Evolutionary conservation across 2,329 filamentous ascomycete species (phyloP), one percentile per base, ranked within the genome.

Genomic region (Metarhizium brunneum): DNA sequence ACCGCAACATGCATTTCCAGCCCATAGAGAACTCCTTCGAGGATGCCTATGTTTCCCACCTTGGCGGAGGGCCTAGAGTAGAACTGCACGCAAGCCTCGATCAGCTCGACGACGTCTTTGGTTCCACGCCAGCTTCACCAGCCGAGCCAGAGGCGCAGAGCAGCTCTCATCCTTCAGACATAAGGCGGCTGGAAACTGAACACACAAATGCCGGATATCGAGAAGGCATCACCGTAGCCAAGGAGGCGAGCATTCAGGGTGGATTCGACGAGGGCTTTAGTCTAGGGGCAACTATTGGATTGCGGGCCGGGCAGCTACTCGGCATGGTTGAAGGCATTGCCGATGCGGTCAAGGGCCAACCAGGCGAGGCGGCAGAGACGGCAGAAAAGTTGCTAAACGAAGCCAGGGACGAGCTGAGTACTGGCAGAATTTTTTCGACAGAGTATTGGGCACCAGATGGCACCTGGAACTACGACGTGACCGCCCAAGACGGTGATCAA

Each of bases 201-300:
- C 90, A 96, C 68, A 81, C 84, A 53, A 96, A 88, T 7, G 85
- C 88, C 43, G 94, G 94, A 20, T 97, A 97, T 72, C 86, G 92
- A 57, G 92, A 96, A 64, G 94, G 92, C 48, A 81, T 97, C 54
- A 80, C 86, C 0, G 76, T 75, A 3, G 88, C 87, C 36, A 97
- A 97, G 69, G 81, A 82, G 30, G 73, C 78, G 50, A 87, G 84
- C 64, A 83, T 96, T 30, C 94, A 99, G 71, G 78, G 78, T 14
- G 92, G 92, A 0, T 97, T 99, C 66, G 94, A 99, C 68, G 89
- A 92, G 60, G 92, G 92, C 0, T 97, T 91, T 68, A 78, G 84
- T 14, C 77, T 97, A 0, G 94, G 94, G 13, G 92, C 90, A 1
- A 84, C 86, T 53, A 74, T 97, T 35, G 94, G 92, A 0, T 69